Base-by-base conservation (phyloP, 345 rosid genomes). In the Garcia nutans region DNA sequence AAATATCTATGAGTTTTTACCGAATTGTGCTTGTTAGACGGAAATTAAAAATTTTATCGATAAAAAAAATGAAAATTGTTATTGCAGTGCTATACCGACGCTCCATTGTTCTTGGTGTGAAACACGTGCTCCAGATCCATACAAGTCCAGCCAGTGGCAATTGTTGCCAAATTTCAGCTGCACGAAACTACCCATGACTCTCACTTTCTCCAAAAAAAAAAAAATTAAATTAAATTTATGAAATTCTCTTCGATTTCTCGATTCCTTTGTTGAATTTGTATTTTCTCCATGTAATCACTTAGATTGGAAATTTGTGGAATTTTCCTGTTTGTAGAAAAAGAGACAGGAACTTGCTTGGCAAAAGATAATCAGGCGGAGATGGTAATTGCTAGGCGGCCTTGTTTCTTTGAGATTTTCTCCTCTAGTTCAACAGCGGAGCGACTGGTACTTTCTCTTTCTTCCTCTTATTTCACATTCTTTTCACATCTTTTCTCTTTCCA, bases 341-440 rank as follows among this genome's bases (percentile, higher is more conserved):
- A 33, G 5, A 5, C 37, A 22, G 37, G 28, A 23, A 44, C 17
- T 47, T 17, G 24, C 6, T 65, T 44, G 68, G n/a, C 61, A n/a
- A 17, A 56, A 41, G 62, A 67, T 2, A 73, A 76, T 26, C 76
- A 10, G 47, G 22, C 31, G 65, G 73, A 71, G 75, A 82, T 79
- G 86, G 60, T 60, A 54, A 75, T 69, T 50, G 63, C 74, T 5
- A 80, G 80, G 77, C 73, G 83, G 41, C 88, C 88, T 57, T 86
- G 78, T 74, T 87, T 86, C 81, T 82, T 79, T 50, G 79, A 85
- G 62, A 67, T 84, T 23, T 88, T 82, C 75, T 87, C 88, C 68
- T 77, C 83, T 50, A 77, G 75, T 68, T 58, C 74, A 55, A 79
- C 83, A 68, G 67, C 85, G 16, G 58, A 71, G 3, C 70, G 85